Conservation (phyloP, 2,329 filamentous ascomycete species). For the Blastomyces emzantsi region DNA sequence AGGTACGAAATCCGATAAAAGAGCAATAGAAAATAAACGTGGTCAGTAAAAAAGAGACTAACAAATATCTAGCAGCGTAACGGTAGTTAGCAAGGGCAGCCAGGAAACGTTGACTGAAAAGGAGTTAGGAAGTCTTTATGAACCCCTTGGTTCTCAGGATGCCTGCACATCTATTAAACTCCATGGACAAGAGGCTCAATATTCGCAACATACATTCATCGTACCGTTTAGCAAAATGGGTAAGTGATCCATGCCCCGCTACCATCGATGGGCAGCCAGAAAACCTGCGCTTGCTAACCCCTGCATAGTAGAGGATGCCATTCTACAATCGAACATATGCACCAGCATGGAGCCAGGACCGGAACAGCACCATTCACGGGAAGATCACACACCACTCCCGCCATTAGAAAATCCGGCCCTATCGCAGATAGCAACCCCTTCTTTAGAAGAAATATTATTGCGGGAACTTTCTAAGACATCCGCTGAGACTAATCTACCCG, state of each 20-base stretch:
- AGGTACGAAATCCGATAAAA: neutral
- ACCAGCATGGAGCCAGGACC: neutral
- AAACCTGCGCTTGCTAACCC: neutral
- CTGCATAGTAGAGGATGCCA: neutral
- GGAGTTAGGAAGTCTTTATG: neutral
- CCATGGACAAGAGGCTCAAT: neutral
- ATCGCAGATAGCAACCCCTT: neutral
- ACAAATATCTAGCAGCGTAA: neutral
- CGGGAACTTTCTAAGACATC: neutral
- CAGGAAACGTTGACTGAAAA: neutral
- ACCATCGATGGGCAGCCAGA: neutral
- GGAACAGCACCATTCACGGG: neutral
- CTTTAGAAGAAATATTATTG: neutral
- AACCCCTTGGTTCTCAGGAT: neutral
- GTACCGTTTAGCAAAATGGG: constrained; percentile 14
- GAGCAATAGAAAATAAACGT: neutral
- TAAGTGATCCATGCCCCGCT: neutral
- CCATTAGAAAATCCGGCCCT: neutral
- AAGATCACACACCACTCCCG: neutral
- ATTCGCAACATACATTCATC: constrained; percentile 23
- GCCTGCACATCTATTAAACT: neutral
- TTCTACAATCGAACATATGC: neutral
- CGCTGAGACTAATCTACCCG: neutral
- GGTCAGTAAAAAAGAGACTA: neutral
- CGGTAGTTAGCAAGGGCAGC: neutral